phyloP scores from a whole-genome alignment of 495 filamentous ascomycete species.

The Penicillium robsamsonii region DNA sequence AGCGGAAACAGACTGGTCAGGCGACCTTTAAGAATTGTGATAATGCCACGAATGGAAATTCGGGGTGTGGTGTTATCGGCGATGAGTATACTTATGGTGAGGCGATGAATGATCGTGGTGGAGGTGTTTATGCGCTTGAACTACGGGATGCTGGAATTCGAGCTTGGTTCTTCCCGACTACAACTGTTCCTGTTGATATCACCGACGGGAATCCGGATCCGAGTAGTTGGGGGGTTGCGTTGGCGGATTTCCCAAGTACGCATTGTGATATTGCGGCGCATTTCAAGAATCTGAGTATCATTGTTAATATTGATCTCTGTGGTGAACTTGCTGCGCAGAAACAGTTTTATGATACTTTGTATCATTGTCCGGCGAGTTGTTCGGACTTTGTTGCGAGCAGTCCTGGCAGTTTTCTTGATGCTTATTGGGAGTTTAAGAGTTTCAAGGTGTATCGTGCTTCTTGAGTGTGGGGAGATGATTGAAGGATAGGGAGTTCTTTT shows the following conservation, averaged over 20 bases:
- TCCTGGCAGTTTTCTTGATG: slow-evolving; percentile 37
- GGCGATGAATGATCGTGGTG: slow-evolving; percentile 46
- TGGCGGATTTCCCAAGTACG: slow-evolving; percentile 53
- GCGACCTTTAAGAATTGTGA: slow-evolving; percentile 33
- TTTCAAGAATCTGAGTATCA: slow-evolving; percentile 52
- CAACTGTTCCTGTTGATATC: slow-evolving; percentile 41
- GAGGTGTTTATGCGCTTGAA: slow-evolving; percentile 51
- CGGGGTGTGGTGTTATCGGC: slow-evolving; percentile 46
- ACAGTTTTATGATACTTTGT: slow-evolving; percentile 39
- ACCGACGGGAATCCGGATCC: slow-evolving; percentile 39
- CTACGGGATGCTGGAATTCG: slow-evolving; percentile 46
- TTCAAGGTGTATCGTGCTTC: slow-evolving; percentile 44
- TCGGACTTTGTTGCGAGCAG: slow-evolving; percentile 41
- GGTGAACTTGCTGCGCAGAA: slow-evolving; percentile 37
- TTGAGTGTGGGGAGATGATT: not conserved
- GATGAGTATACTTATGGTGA: slow-evolving; percentile 36
- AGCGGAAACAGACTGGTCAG: slow-evolving; percentile 42
- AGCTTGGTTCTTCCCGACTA: slow-evolving; percentile 49
- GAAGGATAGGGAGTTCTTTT: not conserved
- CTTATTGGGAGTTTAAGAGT: slow-evolving; percentile 52
- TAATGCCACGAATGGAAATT: slow-evolving; percentile 36
- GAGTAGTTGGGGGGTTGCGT: slow-evolving; percentile 43
- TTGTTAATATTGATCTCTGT: slow-evolving; percentile 53
- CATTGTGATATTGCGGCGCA: slow-evolving; percentile 47
- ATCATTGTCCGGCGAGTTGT: slow-evolving; percentile 45